Percentiles rank a stretch among this genome's conserved stretches.
phyloP scores from a whole-genome alignment of 495 filamentous ascomycete species.

The Annulohypoxylon moriforme region DNA sequence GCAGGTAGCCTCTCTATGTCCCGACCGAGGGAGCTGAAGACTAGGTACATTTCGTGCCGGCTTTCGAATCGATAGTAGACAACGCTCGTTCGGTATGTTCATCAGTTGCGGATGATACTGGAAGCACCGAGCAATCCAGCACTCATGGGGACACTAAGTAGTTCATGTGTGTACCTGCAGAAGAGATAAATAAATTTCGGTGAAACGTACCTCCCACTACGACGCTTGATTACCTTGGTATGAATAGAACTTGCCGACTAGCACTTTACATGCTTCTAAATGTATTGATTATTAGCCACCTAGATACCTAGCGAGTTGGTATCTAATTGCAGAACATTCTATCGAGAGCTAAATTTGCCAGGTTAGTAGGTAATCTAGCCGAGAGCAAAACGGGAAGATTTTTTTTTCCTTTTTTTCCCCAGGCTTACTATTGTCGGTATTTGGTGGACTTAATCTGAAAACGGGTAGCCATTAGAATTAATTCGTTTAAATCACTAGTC shows the following conservation, averaged over 20 bases:
- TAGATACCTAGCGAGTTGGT: background rate
- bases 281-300: background rate
- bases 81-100: conserved; percentile 33
- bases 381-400: background rate
- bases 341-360: background rate
- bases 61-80: conserved; percentile 17
- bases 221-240: background rate
- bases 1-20: conserved; percentile 12
- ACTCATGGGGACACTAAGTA: background rate
- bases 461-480: background rate
- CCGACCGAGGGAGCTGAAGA: background rate
- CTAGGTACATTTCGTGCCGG: conserved; percentile 13
- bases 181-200: background rate
- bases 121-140: background rate
- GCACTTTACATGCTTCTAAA: background rate
- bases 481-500: background rate
- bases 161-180: background rate
- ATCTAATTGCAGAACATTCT: background rate
- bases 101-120: conserved; percentile 29
- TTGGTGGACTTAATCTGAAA: background rate
- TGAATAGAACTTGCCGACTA: background rate
- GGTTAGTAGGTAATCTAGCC: background rate
- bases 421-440: too few species aligned
- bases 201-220: conserved; percentile 11
- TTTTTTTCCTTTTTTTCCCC: background rate